phyloP scores from a whole-genome alignment of 768 basidiomycete genomes.

The Lactarius akahatsu region DNA sequence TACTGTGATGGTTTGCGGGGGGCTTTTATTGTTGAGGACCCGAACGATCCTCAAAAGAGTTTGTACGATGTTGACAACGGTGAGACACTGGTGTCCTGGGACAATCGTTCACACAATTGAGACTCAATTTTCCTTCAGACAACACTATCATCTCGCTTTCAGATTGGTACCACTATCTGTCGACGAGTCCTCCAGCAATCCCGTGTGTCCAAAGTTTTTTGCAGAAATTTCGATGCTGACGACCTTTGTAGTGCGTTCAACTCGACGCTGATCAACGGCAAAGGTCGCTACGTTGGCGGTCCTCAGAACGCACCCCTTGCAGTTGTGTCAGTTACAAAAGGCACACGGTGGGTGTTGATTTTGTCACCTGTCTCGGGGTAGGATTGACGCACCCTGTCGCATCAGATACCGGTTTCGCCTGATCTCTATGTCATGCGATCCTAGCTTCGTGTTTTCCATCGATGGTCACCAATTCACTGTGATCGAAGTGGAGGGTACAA shows the following conservation, averaged over 20 bases:
- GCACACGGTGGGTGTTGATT: conserved; percentile 19
- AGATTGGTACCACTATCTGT: conserved; percentile 40
- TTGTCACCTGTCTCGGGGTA: neutral
- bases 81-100: conserved; percentile 11
- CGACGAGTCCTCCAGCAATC: neutral
- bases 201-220: neutral
- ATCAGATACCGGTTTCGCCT: conserved; percentile 31
- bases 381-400: neutral
- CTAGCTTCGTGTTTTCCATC: conserved; percentile 42
- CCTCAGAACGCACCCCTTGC: conserved; percentile 20
- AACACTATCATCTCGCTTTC: conserved; percentile 49
- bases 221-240: neutral
- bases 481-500: conserved; percentile 44
- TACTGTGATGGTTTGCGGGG: conserved; percentile 48
- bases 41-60: conserved; percentile 33
- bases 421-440: conserved; percentile 33
- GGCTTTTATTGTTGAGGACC: conserved; percentile 37
- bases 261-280: conserved; percentile 48
- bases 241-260: conserved; percentile 32
- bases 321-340: conserved; percentile 24
- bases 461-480: conserved; percentile 43
- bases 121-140: conserved; percentile 34
- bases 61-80: conserved; percentile 38
- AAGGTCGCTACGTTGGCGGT: conserved; percentile 42
- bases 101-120: neutral